Evolutionary conservation across 1,139 yeast genomes (phyloP).

Genomic region (Magnusiomyces magnusii): DNA sequence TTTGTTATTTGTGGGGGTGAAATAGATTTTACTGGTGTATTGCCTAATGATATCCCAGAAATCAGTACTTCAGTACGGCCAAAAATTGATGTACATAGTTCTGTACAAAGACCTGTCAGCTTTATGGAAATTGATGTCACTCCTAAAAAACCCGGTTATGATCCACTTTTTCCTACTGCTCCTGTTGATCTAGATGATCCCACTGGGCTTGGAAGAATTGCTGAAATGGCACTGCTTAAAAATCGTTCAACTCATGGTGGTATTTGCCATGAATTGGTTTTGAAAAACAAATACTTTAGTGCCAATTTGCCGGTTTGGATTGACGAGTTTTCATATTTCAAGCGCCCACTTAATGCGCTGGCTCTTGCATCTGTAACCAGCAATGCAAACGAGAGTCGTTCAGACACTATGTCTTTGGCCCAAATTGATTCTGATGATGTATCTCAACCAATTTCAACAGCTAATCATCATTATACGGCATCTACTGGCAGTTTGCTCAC

Average conservation of each 20-base stretch:
- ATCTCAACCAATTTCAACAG: no score
- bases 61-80: neutral
- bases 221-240: neutral
- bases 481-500: neutral
- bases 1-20: neutral
- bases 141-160: neutral
- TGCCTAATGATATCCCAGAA: conserved; percentile 13
- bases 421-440: no score
- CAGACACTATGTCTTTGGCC: no score
- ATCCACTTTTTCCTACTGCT: neutral
- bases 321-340: conserved; percentile 34
- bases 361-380: neutral
- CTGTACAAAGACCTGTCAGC: neutral
- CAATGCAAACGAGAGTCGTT: neutral
- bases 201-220: neutral
- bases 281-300: conserved; percentile 36
- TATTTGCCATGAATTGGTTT: conserved; percentile 28
- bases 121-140: neutral
- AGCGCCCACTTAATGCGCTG: neutral
- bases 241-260: conserved; percentile 29
- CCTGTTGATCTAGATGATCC: neutral
- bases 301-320: conserved; percentile 37
- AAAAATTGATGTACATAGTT: neutral
- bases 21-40: conserved; percentile 12
- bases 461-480: no score